Base-by-base conservation (phyloP, 768 basidiomycete species). In the Serpula lacrymans region DNA sequence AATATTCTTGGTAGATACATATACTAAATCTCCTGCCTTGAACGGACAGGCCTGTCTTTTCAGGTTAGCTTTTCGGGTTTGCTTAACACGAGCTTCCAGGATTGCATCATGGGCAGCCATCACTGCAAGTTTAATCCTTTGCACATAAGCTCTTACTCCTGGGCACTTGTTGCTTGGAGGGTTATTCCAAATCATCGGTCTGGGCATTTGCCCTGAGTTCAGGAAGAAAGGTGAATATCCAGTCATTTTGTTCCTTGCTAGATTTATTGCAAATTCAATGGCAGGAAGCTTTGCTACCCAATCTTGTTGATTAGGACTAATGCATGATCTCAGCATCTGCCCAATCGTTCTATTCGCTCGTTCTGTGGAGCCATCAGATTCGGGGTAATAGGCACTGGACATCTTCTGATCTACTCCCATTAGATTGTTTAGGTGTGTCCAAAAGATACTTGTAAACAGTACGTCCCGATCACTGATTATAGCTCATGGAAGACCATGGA, bases 371-470 rank as follows among this genome's bases (percentile, higher is more conserved):
- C 70, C 67, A 43, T 72, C 68, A 0, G 68, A 65, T 39, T 74
- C 52, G 0, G 71, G 71, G 41, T 74, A 71, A 40, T 60, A 73
- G 0, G 68, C 49, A 0, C 62, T 65, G 0, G 66, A 70, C 60
- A 74, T 60, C 1, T 50, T 34, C 1, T 68, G 50, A 11, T 63
- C 54, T 1, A 53, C 51, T 0, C 62, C 60, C 0, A 67, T 38
- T 6, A 53, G 50, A 28, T 45, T 31, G 42, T 68, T 52, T 0
- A 74, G 46, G 6, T 57, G 51, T 7, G 39, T 34, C 74, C 72
- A 75, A 43, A 74, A 74, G 0, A 31, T 39, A n/a, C 67, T 67
- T 0, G 68, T 74, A 48, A 74, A 76, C 4, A 68, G 46, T 0
- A 59, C 45, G 39, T 72, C 70, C 1, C 69, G 46, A 39, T 75